Base-by-base conservation (phyloP, 1,139 yeast genomes). In the Taphrina confusa region DNA sequence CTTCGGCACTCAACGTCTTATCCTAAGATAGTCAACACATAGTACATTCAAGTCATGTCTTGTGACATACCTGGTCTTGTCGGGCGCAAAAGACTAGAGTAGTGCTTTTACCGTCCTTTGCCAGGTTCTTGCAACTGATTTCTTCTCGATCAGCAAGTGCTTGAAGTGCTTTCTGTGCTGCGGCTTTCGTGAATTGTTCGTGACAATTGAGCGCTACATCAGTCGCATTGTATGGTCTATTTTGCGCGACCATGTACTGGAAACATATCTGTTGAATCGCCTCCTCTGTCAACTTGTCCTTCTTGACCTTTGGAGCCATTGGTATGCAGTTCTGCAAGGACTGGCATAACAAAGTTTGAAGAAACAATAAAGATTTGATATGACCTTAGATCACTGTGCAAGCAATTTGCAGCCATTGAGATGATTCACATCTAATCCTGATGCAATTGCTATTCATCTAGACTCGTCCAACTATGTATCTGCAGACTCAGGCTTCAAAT, bases 401-500 rank as follows among this genome's bases (percentile, higher is more conserved):
- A n/a, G n/a, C n/a, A n/a, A n/a, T n/a, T n/a, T n/a, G n/a, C n/a
- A n/a, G n/a, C n/a, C n/a, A n/a, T n/a, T n/a, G n/a, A n/a, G n/a
- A n/a, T n/a, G n/a, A n/a, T n/a, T n/a, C n/a, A n/a, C n/a, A n/a
- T n/a, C n/a, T n/a, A n/a, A n/a, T n/a, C n/a, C n/a, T n/a, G n/a
- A n/a, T n/a, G n/a, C n/a, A n/a, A n/a, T n/a, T n/a, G n/a, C n/a
- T n/a, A n/a, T n/a, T n/a, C n/a, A n/a, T n/a, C n/a, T n/a, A n/a
- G n/a, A n/a, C n/a, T n/a, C n/a, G n/a, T n/a, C n/a, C n/a, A n/a
- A n/a, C n/a, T n/a, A n/a, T n/a, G n/a, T n/a, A n/a, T n/a, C n/a
- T 28, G 33, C 9, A 28, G 9, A 28, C n/a, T n/a, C n/a, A 37
- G n/a, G 42, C 46, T n/a, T 27, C 47, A 60, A 73, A 76, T 65